Conservation (phyloP, 2,329 filamentous ascomycete genomes). For the Lasiodiplodia citricola region DNA sequence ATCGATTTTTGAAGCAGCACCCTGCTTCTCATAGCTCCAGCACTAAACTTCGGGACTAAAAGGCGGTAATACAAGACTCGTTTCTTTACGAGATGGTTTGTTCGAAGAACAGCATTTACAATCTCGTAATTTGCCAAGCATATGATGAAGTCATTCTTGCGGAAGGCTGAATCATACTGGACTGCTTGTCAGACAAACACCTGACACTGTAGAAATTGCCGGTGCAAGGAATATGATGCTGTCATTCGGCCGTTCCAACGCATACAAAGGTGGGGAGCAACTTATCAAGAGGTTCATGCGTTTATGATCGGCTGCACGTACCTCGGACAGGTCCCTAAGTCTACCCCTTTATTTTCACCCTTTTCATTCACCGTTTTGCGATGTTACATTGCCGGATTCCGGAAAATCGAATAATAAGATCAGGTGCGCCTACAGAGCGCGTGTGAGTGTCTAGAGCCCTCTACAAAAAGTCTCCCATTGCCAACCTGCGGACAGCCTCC, state of each 20-base stretch:
- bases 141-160: too few relatives aligned
- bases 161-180: too few relatives aligned
- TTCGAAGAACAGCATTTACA: too few relatives aligned
- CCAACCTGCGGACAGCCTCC: not conserved
- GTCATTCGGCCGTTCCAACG: not conserved
- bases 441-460: not conserved
- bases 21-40: too few relatives aligned
- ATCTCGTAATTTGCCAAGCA: too few relatives aligned
- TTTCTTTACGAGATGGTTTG: too few relatives aligned
- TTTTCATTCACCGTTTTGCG: not conserved
- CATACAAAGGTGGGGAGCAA: not conserved
- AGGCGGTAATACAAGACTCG: too few relatives aligned
- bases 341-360: conserved; percentile 4
- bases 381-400: not conserved
- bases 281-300: not conserved
- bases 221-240: not conserved
- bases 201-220: too few relatives aligned
- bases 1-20: too few relatives aligned
- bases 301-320: conserved; percentile 7
- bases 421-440: not conserved
- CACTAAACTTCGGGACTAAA: too few relatives aligned
- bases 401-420: not conserved
- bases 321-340: not conserved
- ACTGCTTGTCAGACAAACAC: too few relatives aligned
- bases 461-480: not conserved